Conservation (phyloP, 805 yeast genomes). For the Groenewaldozyma salmanticensis region DNA sequence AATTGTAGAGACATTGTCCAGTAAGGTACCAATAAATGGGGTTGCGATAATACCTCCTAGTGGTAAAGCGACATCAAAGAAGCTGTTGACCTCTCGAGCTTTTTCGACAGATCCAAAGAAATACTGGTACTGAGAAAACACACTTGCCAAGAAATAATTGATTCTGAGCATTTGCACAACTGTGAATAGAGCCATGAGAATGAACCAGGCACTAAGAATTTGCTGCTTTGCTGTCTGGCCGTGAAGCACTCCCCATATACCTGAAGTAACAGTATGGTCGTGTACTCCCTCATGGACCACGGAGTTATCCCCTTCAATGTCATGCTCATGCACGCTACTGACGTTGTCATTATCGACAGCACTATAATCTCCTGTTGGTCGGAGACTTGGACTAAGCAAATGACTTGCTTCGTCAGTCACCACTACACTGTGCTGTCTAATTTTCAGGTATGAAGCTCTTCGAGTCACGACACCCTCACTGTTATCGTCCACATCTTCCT, state of each 20-base stretch:
- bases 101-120: slow-evolving; percentile 42
- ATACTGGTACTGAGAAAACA: slow-evolving; percentile 71
- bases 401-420: slow-evolving; percentile 48
- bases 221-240: slow-evolving; percentile 41
- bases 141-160: slow-evolving; percentile 87
- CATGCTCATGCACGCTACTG: slow-evolving; percentile 1
- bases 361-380: background rate
- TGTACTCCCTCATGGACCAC: slow-evolving; percentile 6
- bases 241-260: slow-evolving; percentile 74
- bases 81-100: slow-evolving; percentile 54
- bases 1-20: slow-evolving; percentile 65
- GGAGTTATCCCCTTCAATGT: background rate
- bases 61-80: slow-evolving; percentile 82
- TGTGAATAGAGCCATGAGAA: slow-evolving; percentile 67
- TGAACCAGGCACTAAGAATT: slow-evolving; percentile 59
- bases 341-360: slow-evolving; percentile 1
- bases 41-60: slow-evolving; percentile 80
- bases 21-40: slow-evolving; percentile 72
- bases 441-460: slow-evolving; percentile 1
- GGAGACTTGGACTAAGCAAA: slow-evolving; percentile 1
- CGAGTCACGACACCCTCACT: slow-evolving; percentile 1
- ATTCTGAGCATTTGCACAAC: slow-evolving; percentile 84
- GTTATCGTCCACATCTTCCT: slow-evolving; percentile 1
- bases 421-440: slow-evolving; percentile 27
- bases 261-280: slow-evolving; percentile 25